phyloP scores from a whole-genome alignment of 371 early-diverging fungal species.

The Rhizopus delemar region DNA sequence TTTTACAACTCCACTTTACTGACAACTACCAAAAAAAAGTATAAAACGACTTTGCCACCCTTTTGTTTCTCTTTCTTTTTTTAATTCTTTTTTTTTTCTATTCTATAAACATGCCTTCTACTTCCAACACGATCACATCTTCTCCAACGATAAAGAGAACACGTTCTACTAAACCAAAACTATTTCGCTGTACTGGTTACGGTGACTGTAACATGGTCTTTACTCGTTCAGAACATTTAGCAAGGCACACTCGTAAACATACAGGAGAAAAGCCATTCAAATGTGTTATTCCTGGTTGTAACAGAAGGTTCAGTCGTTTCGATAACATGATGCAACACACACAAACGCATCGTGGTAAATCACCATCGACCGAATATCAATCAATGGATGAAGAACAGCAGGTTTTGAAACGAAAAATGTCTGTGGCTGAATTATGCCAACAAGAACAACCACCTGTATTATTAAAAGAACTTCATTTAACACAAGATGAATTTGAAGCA shows the following conservation, averaged over 20 bases:
- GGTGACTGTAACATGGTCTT: slow-evolving; percentile 63
- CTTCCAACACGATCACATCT: neutral
- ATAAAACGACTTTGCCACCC: too few relatives aligned
- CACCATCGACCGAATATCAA: too few relatives aligned
- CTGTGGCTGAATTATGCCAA: neutral
- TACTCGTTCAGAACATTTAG: slow-evolving; percentile 63
- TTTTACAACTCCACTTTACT: too few relatives aligned
- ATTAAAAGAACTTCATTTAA: slow-evolving; percentile 32
- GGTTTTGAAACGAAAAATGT: neutral
- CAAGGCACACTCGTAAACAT: slow-evolving; percentile 60
- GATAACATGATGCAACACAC: slow-evolving; percentile 71
- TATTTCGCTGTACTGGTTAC: slow-evolving; percentile 61
- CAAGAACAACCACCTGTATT: slow-evolving; percentile 9
- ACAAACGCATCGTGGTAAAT: slow-evolving; percentile 42
- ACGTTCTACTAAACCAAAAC: slow-evolving; percentile 40
- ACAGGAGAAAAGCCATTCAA: slow-evolving; percentile 67
- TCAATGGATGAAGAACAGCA: too few relatives aligned
- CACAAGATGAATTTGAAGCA: slow-evolving; percentile 50
- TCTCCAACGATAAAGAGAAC: slow-evolving; percentile 8
- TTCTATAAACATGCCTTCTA: neutral
- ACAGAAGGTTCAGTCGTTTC: slow-evolving; percentile 59
- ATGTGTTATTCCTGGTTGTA: slow-evolving; percentile 62
- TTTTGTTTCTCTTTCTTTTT: too few relatives aligned
- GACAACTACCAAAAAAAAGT: too few relatives aligned
- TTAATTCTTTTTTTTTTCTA: neutral